These are phyloP conservation scores for Straminergon stramineum DNA, from an alignment of 225 moss, liverwort and hornwort species.

Conservation along the genomic window DNA sequence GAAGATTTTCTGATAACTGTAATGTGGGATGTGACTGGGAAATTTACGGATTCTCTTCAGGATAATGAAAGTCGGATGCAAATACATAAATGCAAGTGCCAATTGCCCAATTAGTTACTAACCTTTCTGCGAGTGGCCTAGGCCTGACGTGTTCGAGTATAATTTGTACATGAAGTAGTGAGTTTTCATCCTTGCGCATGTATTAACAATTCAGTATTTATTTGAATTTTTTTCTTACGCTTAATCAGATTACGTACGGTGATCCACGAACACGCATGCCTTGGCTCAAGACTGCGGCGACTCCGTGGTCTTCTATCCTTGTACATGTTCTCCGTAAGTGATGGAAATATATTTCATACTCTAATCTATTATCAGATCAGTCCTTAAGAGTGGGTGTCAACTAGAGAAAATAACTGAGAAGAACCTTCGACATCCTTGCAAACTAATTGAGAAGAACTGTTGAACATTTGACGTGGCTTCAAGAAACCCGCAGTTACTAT, in stretches of 20 bases:
- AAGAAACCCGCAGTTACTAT: background rate
- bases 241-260: slow-evolving; percentile 26
- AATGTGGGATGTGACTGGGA: background rate
- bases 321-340: slow-evolving; percentile 18
- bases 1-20: background rate
- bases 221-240: background rate
- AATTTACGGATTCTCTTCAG: background rate
- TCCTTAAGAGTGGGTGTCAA: background rate
- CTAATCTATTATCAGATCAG: background rate
- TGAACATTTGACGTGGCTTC: background rate
- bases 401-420: background rate
- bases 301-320: slow-evolving; percentile 22
- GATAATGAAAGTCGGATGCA: slow-evolving; percentile 24
- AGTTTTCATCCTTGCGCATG: background rate
- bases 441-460: background rate
- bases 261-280: slow-evolving; percentile 22
- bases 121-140: background rate
- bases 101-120: background rate
- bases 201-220: background rate
- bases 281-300: slow-evolving; percentile 12
- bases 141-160: background rate
- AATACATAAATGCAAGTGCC: slow-evolving; percentile 18
- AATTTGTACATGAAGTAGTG: background rate
- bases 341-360: background rate
- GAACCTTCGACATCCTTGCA: background rate